Conservation (phyloP, 73 alveolate species). For the Symbiodinium pilosum region DNA sequence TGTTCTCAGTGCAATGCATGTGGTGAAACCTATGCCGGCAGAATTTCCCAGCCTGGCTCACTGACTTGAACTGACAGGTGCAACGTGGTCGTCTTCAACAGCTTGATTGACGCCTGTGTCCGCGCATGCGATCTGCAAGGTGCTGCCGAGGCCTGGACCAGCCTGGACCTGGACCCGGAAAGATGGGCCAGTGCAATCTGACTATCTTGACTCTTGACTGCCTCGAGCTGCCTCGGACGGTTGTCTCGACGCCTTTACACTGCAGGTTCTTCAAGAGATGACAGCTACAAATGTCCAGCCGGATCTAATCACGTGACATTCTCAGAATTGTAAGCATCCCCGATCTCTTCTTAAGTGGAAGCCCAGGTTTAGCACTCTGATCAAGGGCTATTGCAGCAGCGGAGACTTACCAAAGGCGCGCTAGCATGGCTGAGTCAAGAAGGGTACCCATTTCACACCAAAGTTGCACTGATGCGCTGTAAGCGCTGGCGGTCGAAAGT, state of each 20-base stretch:
- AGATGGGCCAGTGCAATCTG: background rate
- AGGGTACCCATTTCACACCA: too few species aligned
- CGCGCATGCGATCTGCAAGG: slow-evolving; percentile 92
- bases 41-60: too few species aligned
- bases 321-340: background rate
- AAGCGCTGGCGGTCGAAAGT: too few species aligned
- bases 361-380: slow-evolving; percentile 87
- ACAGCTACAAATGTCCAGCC: slow-evolving; percentile 66
- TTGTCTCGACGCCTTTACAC: background rate
- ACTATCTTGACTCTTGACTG: background rate
- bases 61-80: slow-evolving; percentile 26
- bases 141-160: slow-evolving; percentile 58
- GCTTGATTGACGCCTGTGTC: slow-evolving; percentile 91
- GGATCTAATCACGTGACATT: slow-evolving; percentile 55
- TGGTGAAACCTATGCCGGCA: too few species aligned
- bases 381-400: slow-evolving; percentile 92
- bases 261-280: slow-evolving; percentile 82
- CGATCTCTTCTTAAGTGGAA: too few species aligned
- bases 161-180: background rate
- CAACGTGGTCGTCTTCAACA: slow-evolving; percentile 95
- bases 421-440: too few species aligned
- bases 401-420: slow-evolving; percentile 90
- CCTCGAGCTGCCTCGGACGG: background rate
- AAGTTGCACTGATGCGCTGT: too few species aligned
- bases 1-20: background rate